These are phyloP conservation scores for Psilocybe tampanensis DNA, from an alignment of 768 basidiomycete species.

Conservation along the genomic window DNA sequence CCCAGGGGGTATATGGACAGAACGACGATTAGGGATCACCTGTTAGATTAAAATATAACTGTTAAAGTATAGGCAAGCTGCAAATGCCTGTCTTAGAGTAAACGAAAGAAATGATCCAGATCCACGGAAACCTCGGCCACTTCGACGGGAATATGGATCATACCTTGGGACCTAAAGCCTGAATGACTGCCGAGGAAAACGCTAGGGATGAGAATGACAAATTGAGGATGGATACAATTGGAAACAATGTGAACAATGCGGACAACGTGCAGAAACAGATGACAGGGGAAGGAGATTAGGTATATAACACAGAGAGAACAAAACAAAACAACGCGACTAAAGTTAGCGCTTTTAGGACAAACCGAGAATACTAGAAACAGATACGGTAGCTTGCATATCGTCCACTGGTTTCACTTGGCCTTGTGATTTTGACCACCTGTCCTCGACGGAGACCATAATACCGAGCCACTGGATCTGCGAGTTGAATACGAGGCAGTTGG, in stretches of 20 bases:
- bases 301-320: constrained; percentile 9
- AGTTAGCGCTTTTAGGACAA: constrained; percentile 5
- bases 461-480: constrained; percentile 96
- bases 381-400: constrained; percentile 92
- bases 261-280: constrained; percentile 19
- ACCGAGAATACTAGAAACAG: constrained; percentile 58
- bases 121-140: constrained; percentile 29
- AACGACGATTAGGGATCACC: constrained; percentile 4
- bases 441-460: constrained; percentile 96
- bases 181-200: constrained; percentile 21
- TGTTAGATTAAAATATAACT: constrained; percentile 13
- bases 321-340: constrained; percentile 11
- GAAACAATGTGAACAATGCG: constrained; percentile 26
- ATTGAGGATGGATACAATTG: constrained; percentile 30
- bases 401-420: constrained; percentile 96
- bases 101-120: neutral
- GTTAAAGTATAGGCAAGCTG: constrained; percentile 14
- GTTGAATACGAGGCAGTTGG: constrained; percentile 94
- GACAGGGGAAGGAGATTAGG: constrained; percentile 13
- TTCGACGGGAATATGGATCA: constrained; percentile 4
- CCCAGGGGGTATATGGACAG: neutral
- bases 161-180: constrained; percentile 14
- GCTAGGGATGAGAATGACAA: constrained; percentile 13
- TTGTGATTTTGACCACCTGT: constrained; percentile 97
- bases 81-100: constrained; percentile 6